phyloP scores from a whole-genome alignment of 768 basidiomycete species.

The Tricholoma sp. region DNA sequence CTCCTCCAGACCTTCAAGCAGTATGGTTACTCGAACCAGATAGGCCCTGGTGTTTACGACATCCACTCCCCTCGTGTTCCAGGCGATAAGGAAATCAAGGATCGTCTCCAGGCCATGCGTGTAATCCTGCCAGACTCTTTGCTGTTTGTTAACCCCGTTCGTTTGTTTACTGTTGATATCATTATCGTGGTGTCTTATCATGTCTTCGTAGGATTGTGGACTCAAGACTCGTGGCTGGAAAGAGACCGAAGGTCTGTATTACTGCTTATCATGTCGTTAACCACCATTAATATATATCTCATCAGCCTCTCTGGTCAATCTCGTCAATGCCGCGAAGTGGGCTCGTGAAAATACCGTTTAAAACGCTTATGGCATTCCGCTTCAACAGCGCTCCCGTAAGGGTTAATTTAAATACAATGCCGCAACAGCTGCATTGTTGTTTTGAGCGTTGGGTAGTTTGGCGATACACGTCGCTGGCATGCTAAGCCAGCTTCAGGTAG shows the following conservation, averaged over 20 bases:
- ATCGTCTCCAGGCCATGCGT: slow-evolving; percentile 83
- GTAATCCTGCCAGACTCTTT: slow-evolving; percentile 74
- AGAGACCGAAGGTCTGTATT: slow-evolving; percentile 76
- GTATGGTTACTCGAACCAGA: slow-evolving; percentile 94
- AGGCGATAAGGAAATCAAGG: slow-evolving; percentile 86
- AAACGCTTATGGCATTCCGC: slow-evolving; percentile 49
- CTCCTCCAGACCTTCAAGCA: slow-evolving; percentile 92
- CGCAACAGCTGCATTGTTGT: slow-evolving; percentile 26
- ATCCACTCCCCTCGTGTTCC: slow-evolving; percentile 99
- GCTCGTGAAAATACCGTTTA: slow-evolving; percentile 80
- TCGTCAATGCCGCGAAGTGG: slow-evolving; percentile 91
- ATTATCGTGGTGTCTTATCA: slow-evolving; percentile 4
- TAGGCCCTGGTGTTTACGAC: slow-evolving; percentile 97
- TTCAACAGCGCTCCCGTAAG: slow-evolving; percentile 86
- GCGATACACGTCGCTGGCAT: slow-evolving; percentile 21
- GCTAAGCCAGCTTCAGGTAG: slow-evolving; percentile 16
- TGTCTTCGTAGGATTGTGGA: slow-evolving; percentile 70
- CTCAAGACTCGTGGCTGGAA: slow-evolving; percentile 99
- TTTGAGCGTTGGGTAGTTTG: slow-evolving; percentile 54
- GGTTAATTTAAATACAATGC: slow-evolving; percentile 48
- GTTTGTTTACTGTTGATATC: slow-evolving; percentile 13
- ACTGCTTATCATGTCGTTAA: slow-evolving; percentile 3
- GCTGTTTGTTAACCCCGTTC: slow-evolving; percentile 85
- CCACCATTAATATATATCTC: neutral
- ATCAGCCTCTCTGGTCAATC: slow-evolving; percentile 70